Base-by-base conservation (phyloP, 345 rosid species). In the Eutrema yunnanense region DNA sequence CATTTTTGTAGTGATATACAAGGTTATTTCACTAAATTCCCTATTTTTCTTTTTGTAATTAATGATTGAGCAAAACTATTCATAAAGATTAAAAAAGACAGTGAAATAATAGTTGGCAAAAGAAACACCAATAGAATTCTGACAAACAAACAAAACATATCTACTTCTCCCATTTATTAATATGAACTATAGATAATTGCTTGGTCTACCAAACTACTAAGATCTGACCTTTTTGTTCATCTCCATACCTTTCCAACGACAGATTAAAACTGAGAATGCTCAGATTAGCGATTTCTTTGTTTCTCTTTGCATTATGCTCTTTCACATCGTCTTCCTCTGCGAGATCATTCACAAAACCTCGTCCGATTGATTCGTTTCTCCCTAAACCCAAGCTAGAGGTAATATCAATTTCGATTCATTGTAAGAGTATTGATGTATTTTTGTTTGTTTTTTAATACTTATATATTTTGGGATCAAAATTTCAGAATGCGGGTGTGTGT, bases 401-500 rank as follows among this genome's bases (percentile, higher is more conserved):
- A 80, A 6, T 37, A 36, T 56, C 8, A 62, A 29, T 19, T 29
- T 42, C 2, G 2, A 30, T 59, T 41, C 66, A 36, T 34, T 55
- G 7, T 44, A 56, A 48, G 40, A 16, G 16, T 74, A 55, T 9
- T 73, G 51, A n/a, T 34, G 5, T 32, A 0, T 32, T 5, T 32
- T 62, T 40, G 2, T 32, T 62, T 40, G 2, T 0, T 38, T 13
- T 29, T 11, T 22, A 22, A 22, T 22, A 16, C 16, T 16, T 16
- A 22, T 22, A 22, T 22, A 22, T 36, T 57, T 29, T 37, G 29
- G 58, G 68, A 58, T 59, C 6, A 27, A 19, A 29, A 52, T 10
- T 26, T 40, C 42, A 82, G 86, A 73, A 72, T 46, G 62, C 59
- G 34, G 73, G 78, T 33, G 82, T 77, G 78, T 88, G 92, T 72